Evolutionary conservation across 768 basidiomycete species (phyloP).

Genomic region (Pleurotus platypus): DNA sequence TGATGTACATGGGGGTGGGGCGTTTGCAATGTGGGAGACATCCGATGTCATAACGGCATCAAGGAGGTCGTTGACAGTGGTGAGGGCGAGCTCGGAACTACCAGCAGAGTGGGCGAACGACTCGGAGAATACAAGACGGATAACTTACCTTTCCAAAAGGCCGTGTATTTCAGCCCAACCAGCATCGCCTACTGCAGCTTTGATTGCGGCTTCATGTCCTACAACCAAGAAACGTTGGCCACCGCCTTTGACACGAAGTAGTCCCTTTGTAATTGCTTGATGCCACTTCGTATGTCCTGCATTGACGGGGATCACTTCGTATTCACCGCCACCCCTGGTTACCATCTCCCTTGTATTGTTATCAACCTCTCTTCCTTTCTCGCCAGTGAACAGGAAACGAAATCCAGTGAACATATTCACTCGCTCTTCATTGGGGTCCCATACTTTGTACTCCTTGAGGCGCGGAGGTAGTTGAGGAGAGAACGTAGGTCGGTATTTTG

Average conservation of each 20-base stretch:
- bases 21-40: slow-evolving; percentile 17
- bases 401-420: slow-evolving; percentile 46
- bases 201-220: slow-evolving; percentile 43
- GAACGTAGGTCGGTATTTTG: slow-evolving; percentile 59
- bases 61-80: slow-evolving; percentile 44
- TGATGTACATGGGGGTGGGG: not conserved
- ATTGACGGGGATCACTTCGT: slow-evolving; percentile 57
- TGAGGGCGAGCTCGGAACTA: slow-evolving; percentile 30
- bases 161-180: slow-evolving; percentile 50
- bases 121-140: not conserved
- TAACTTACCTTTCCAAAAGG: slow-evolving; percentile 47
- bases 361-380: slow-evolving; percentile 47
- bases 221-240: slow-evolving; percentile 50
- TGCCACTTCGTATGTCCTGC: slow-evolving; percentile 48
- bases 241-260: slow-evolving; percentile 40
- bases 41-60: slow-evolving; percentile 43
- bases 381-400: slow-evolving; percentile 60
- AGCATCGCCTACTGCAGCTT: slow-evolving; percentile 47
- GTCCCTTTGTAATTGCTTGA: slow-evolving; percentile 37
- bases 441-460: slow-evolving; percentile 50
- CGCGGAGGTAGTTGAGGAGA: slow-evolving; percentile 42
- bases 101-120: slow-evolving; percentile 22
- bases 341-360: slow-evolving; percentile 52
- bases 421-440: slow-evolving; percentile 69
- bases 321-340: slow-evolving; percentile 52